phyloP scores from a whole-genome alignment of 2,329 filamentous ascomycete genomes.

The Trichothecium sympodiale region DNA sequence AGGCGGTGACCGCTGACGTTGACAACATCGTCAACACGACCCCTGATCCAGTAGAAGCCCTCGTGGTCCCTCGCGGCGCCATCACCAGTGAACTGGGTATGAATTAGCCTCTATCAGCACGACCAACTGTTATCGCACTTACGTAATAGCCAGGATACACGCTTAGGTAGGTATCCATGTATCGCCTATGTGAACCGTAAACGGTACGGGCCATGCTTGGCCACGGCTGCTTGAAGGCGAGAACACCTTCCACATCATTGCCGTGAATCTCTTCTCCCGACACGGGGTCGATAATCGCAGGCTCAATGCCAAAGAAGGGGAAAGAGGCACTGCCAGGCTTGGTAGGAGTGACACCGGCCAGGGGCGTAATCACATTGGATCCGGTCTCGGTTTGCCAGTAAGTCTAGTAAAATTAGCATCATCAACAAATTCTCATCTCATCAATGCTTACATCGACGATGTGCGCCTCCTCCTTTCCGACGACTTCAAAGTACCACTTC shows the following conservation, averaged over 20 bases:
- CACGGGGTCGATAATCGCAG: constrained; percentile 92
- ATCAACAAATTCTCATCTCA: not conserved
- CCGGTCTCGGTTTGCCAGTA: constrained; percentile 99
- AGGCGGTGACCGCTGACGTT: constrained; percentile 95
- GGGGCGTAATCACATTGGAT: constrained; percentile 86
- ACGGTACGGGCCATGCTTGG: constrained; percentile 97
- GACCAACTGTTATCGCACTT: constrained; percentile 26
- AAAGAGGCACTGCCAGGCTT: constrained; percentile 94
- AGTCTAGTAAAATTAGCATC: constrained; percentile 46
- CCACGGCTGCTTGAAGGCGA: constrained; percentile 97
- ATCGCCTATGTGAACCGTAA: constrained; percentile 94
- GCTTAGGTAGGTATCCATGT: constrained; percentile 97
- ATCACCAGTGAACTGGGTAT: constrained; percentile 69
- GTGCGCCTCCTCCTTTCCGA: constrained; percentile 88
- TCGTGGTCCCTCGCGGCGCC: constrained; percentile 94
- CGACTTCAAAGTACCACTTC: constrained; percentile 98
- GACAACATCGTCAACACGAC: constrained; percentile 95
- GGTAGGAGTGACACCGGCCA: constrained; percentile 87
- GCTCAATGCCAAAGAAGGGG: constrained; percentile 97
- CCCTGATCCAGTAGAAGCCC: constrained; percentile 99
- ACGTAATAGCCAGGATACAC: constrained; percentile 98
- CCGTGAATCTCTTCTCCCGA: constrained; percentile 87
- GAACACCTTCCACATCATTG: constrained; percentile 93
- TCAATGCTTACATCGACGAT: constrained; percentile 89
- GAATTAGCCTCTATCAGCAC: not conserved